These are phyloP conservation scores for Austroboletus niveus DNA, from an alignment of 1,284 basidiomycete genomes.

Conservation along the genomic window DNA sequence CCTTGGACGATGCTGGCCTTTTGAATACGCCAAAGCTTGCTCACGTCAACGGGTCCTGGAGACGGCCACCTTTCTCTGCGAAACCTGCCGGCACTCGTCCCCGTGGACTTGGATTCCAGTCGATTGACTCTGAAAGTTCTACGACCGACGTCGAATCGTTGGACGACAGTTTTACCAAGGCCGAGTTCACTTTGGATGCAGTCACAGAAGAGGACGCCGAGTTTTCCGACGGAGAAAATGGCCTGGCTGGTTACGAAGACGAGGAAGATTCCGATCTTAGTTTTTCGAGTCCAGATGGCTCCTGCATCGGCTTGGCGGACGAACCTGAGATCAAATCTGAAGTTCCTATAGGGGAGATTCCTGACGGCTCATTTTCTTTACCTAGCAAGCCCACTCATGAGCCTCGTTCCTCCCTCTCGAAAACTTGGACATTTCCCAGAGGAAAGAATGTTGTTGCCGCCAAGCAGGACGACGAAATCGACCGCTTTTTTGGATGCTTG, in stretches of 20 bases:
- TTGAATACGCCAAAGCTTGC: constrained; percentile 29
- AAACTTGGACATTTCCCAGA: constrained; percentile 69
- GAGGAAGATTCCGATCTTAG: constrained; percentile 50
- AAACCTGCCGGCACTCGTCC: constrained; percentile 24
- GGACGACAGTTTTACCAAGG: constrained; percentile 40
- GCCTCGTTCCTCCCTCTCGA: constrained; percentile 52
- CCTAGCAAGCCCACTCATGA: constrained; percentile 28
- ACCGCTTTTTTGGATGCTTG: constrained; percentile 73
- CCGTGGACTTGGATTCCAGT: constrained; percentile 54
- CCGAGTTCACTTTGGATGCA: constrained; percentile 49
- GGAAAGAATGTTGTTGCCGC: constrained; percentile 27
- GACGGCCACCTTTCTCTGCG: constrained; percentile 12
- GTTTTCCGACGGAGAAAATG: constrained; percentile 49
- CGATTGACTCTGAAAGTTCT: constrained; percentile 61
- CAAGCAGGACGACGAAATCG: constrained; percentile 34
- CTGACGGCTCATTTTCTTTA: constrained; percentile 3
- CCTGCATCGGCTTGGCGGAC: constrained; percentile 57
- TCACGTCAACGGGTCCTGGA: constrained; percentile 12
- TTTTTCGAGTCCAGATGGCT: constrained; percentile 46
- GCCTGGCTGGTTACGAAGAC: constrained; percentile 64
- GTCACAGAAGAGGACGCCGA: constrained; percentile 57
- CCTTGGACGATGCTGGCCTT: constrained; percentile 41
- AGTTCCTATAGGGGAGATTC: not conserved
- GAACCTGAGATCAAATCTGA: constrained; percentile 34
- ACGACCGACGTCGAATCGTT: constrained; percentile 63